Percentiles rank a stretch among this genome's conserved stretches.
phyloP scores from a whole-genome alignment of 192 early-diverging fungal species.

The Coemansia sp. region DNA sequence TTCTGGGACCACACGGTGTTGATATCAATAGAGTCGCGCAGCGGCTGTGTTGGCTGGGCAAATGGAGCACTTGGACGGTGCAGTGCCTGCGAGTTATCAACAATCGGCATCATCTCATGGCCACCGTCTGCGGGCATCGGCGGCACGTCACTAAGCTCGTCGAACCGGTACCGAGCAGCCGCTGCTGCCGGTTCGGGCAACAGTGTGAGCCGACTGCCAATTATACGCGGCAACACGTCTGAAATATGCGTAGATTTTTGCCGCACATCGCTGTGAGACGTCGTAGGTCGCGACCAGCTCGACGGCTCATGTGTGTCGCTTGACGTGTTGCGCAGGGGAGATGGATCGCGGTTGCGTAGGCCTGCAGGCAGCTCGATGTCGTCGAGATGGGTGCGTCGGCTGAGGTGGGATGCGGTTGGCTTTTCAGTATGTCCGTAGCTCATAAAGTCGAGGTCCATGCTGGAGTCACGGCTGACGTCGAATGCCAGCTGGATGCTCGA shows the following conservation, averaged over 20 bases:
- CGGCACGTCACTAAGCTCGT: constrained; percentile 31
- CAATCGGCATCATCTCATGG: constrained; percentile 1
- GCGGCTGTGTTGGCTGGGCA: constrained; percentile 4
- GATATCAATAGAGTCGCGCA: constrained; percentile 45
- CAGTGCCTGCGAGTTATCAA: neutral
- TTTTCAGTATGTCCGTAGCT: constrained; percentile 8
- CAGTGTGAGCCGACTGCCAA: constrained; percentile 46
- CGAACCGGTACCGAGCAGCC: constrained; percentile 40
- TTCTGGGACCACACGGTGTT: constrained; percentile 28
- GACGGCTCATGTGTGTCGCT: constrained; percentile 4
- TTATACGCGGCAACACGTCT: constrained; percentile 41
- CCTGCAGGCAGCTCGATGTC: constrained; percentile 38
- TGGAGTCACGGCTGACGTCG: constrained; percentile 29
- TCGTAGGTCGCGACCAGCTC: constrained; percentile 42
- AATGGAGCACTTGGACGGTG: neutral
- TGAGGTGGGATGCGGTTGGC: constrained; percentile 7
- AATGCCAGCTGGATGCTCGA: constrained; percentile 27
- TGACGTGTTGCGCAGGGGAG: neutral
- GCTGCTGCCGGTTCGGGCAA: constrained; percentile 31
- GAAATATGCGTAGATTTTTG: constrained; percentile 37
- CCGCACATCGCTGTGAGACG: constrained; percentile 22
- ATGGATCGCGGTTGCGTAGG: constrained; percentile 32
- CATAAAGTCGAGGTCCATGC: constrained; percentile 20
- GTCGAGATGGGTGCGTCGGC: constrained; percentile 38
- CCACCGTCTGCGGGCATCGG: neutral